phyloP scores from a whole-genome alignment of 2,329 filamentous ascomycete species.

The Phoma sp. region DNA sequence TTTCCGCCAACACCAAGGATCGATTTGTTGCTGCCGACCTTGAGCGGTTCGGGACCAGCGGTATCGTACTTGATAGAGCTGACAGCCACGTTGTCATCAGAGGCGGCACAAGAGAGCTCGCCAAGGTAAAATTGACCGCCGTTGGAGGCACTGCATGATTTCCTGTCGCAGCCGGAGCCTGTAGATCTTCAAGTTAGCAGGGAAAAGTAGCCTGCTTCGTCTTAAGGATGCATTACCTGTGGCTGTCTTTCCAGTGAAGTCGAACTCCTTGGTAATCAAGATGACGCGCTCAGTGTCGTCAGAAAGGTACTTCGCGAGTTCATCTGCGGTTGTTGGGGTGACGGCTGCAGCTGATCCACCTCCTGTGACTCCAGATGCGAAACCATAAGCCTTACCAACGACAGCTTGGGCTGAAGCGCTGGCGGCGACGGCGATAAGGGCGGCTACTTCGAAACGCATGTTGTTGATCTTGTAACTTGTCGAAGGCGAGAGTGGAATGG shows the following conservation, averaged over 20 bases:
- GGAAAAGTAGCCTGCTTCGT: too few species aligned
- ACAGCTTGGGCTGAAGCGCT: constrained; percentile 29
- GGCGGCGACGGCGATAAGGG: constrained; percentile 23
- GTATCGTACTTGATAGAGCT: constrained; percentile 45
- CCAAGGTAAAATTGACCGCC: constrained; percentile 33
- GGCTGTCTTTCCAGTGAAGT: constrained; percentile 34
- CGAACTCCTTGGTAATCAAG: constrained; percentile 29
- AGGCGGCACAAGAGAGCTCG: constrained; percentile 26
- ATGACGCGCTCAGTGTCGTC: constrained; percentile 31
- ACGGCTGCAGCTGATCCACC: constrained; percentile 32
- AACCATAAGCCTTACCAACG: constrained; percentile 34
- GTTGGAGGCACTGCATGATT: constrained; percentile 19
- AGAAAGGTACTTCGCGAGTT: constrained; percentile 29
- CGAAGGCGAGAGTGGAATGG: not conserved
- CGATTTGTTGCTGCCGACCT: constrained; percentile 51
- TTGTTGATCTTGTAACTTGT: not conserved
- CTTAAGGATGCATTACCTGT: constrained; percentile 7
- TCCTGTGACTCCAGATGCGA: constrained; percentile 31
- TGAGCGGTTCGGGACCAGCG: constrained; percentile 37
- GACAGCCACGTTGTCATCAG: constrained; percentile 24
- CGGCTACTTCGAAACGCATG: constrained; percentile 29
- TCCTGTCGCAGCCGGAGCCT: constrained; percentile 30
- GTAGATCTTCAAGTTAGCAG: not conserved
- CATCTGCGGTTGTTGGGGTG: constrained; percentile 28
- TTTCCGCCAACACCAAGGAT: constrained; percentile 50